Percentiles rank a stretch among this genome's conserved stretches.
These are phyloP conservation scores for Triticum urartu DNA, from an alignment of 176 grass and related monocot genomes.

Conservation along the genomic window DNA sequence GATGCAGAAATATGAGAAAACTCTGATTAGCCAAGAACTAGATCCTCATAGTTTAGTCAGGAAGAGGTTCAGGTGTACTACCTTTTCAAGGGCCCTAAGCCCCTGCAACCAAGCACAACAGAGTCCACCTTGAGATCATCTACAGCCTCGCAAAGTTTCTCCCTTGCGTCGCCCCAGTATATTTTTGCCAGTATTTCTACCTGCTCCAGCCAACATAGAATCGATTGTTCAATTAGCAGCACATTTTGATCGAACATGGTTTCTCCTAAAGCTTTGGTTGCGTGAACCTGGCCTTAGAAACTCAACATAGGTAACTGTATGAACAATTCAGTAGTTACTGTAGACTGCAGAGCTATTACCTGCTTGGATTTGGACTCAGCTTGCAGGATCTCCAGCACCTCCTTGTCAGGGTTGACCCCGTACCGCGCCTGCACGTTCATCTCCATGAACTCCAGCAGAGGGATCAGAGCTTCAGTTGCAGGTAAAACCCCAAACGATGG, in stretches of 20 bases:
- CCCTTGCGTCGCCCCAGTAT: constrained; percentile 88
- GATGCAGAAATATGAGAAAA: constrained; percentile 22
- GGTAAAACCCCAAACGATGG: not conserved
- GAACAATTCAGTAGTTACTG: not conserved
- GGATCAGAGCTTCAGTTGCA: constrained; percentile 65
- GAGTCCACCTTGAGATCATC: constrained; percentile 71
- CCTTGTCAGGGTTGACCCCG: constrained; percentile 58
- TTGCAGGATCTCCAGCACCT: constrained; percentile 54
- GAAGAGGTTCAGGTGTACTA: constrained; percentile 12
- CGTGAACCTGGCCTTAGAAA: not conserved
- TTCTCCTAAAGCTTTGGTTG: no score
- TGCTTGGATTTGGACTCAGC: constrained; percentile 56
- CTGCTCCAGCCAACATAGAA: constrained; percentile 33
- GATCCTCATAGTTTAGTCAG: not conserved
- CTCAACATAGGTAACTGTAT: not conserved
- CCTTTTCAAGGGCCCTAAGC: constrained; percentile 83
- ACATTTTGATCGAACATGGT: not conserved
- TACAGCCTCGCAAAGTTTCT: constrained; percentile 81
- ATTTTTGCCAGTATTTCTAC: constrained; percentile 78
- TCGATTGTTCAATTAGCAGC: not conserved
- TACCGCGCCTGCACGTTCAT: constrained; percentile 64
- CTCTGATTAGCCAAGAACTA: not conserved
- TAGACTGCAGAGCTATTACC: constrained; percentile 30
- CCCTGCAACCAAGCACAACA: constrained; percentile 73
- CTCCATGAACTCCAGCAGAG: constrained; percentile 76